Evolutionary conservation across 2,329 filamentous ascomycete species (phyloP), one percentile per base, ranked within the genome.

Genomic region (Paecilomyces sp.): DNA sequence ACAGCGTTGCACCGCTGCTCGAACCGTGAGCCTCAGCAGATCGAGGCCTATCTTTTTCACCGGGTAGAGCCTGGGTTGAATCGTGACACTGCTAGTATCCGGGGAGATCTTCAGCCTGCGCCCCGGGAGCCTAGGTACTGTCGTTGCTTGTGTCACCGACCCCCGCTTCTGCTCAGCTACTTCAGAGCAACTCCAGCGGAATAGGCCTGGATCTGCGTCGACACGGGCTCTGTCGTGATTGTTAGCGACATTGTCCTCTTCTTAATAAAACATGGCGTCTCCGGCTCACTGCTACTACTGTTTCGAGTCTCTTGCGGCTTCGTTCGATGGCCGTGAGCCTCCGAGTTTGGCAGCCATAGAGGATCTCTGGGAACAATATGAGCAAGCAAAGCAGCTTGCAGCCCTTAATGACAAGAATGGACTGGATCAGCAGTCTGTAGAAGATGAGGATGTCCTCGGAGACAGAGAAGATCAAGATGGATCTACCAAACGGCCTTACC

Each of bases 251-350:
- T 47, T 18, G 41, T 22, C n/a, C 31, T 47, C 6, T 18, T 41
- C 51, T 58, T 22, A 30, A 4, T 28, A 28, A 28, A 65, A 56
- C 3, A 97, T 97, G 93, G 93, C 94, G 55, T 88, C 89, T 60
- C 77, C 85, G 68, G 88, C 88, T 61, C 93, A 97, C 77, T 97
- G 92, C 76, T 86, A 93, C 70, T 92, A 88, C 76, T 97, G 92
- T 80, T 97, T 99, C 81, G 94, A 99, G 77, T 82, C 83, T 50
- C 86, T 99, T 41, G 83, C 85, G 56, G 88, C 92, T 58, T 84
- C 86, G 62, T 90, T 96, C 66, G 84, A 91, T 66, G 79, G 83
- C 64, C 87, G 88, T 62, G 81, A 87, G 60, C 79, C 89, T 11
- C 80, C 92, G 67, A 81, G 80, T 55, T 85, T 97, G 25, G 74